phyloP scores from a whole-genome alignment of 192 early-diverging fungal species.

The Backusella tuberculispora region DNA sequence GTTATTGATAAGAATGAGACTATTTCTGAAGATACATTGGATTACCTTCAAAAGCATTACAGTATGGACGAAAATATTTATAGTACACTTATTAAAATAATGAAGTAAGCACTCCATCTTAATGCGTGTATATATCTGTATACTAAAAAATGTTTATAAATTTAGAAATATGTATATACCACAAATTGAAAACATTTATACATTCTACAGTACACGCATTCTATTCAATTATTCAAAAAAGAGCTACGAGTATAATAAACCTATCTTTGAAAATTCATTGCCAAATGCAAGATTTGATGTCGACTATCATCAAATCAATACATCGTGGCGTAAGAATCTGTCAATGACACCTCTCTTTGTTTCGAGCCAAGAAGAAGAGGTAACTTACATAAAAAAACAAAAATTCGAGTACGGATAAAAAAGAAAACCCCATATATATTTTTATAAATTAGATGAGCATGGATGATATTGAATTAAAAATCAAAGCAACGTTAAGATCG shows the following conservation, averaged over 20 bases:
- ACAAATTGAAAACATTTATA: constrained; percentile 64
- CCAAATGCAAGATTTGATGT: constrained; percentile 71
- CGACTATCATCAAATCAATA: constrained; percentile 57
- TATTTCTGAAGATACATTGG: constrained; percentile 41
- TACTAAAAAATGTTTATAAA: constrained; percentile 10
- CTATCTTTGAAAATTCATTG: constrained; percentile 63
- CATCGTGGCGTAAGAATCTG: constrained; percentile 46
- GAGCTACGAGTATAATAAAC: constrained; percentile 61
- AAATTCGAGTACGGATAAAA: neutral
- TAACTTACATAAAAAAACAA: neutral
- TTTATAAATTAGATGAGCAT: neutral
- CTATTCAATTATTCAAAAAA: constrained; percentile 62
- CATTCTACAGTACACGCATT: constrained; percentile 62
- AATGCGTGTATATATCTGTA: neutral
- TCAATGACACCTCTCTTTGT: constrained; percentile 43
- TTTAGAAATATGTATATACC: constrained; percentile 63
- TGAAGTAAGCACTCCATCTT: constrained; percentile 37
- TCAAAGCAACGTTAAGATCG: constrained; percentile 45
- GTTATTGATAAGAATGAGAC: constrained; percentile 44
- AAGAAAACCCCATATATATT: too few relatives aligned
- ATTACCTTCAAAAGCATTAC: constrained; percentile 48
- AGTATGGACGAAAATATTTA: constrained; percentile 43
- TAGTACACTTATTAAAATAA: constrained; percentile 37
- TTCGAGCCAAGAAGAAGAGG: constrained; percentile 15
- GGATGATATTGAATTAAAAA: constrained; percentile 17